phyloP scores from a whole-genome alignment of 139 green algal genomes.

The Haematococcus lacustris region DNA sequence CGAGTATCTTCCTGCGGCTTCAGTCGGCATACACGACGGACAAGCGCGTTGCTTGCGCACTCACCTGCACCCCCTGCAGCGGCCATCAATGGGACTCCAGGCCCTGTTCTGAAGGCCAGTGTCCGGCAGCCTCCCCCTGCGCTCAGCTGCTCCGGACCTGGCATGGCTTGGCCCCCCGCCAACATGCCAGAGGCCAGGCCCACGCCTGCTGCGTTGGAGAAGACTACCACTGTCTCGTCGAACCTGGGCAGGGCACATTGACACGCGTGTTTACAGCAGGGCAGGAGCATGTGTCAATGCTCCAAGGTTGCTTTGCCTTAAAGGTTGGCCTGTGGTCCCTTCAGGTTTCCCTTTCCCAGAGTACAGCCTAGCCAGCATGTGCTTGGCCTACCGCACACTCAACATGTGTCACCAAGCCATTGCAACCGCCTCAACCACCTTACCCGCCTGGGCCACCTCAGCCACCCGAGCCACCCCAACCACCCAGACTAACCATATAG shows the following conservation, averaged over 20 bases:
- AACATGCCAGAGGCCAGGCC: constrained; percentile 30
- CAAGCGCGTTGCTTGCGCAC: not conserved
- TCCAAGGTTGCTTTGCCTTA: too few species aligned
- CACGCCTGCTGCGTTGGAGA: constrained; percentile 66
- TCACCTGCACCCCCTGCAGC: constrained; percentile 55
- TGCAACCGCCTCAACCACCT: too few species aligned
- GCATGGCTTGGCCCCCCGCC: too few species aligned
- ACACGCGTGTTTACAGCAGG: not conserved
- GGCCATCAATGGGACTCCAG: constrained; percentile 69
- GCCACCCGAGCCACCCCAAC: too few species aligned
- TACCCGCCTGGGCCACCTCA: too few species aligned
- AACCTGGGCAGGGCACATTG: not conserved
- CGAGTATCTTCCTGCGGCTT: not conserved
- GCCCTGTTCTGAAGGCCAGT: constrained; percentile 40
- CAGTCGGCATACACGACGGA: not conserved
- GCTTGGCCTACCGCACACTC: too few species aligned
- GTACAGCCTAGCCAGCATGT: too few species aligned
- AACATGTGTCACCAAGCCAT: too few species aligned
- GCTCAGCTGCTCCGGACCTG: too few species aligned
- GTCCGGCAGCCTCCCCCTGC: constrained; percentile 2
- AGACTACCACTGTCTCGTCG: constrained; percentile 25
- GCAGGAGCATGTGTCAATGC: not conserved
- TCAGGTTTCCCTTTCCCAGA: too few species aligned
- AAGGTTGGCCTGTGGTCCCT: too few species aligned
- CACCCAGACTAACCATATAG: too few species aligned